Evolutionary conservation across 192 early-diverging fungal genomes (phyloP), one percentile per base, ranked within the genome.

Genomic region (Linnemannia hyalina): DNA sequence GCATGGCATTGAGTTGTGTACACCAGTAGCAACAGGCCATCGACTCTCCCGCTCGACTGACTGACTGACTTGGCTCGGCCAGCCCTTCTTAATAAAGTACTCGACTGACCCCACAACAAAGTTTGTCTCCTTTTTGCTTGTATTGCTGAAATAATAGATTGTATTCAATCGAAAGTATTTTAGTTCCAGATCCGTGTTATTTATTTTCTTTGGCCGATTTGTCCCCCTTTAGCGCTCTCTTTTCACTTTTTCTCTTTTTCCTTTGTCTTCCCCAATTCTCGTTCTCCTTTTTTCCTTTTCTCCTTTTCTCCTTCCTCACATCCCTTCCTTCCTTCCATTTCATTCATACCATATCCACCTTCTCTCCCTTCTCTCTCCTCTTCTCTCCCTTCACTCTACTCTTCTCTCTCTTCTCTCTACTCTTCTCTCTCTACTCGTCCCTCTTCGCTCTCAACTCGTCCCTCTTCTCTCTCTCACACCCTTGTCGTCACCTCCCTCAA

Each of bases 291-390:
- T 23, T 6, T 8, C 7, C 22, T 55, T 55, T 23, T 55, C 23
- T 49, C 76, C 49, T 71, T 70, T 35, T 5, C 69, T 78, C 69
- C 70, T 29, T 72, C 20, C 6, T 40, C 54, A 38, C 69, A 9
- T 22, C 15, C 11, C 70, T 23, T 22, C 57, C 55, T 38, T 40
- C 26, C 68, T 44, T 49, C 5, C 35, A 35, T 35, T 35, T 35
- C 35, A 35, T 35, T 35, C 35, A 35, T 35, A 35, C 35, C 35
- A 35, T 35, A 0, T 35, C 35, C 35, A 35, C 35, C 49, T 36
- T 26, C 22, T 10, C 29, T 71, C 35, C 38, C 0, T 72, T 52
- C 29, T 22, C 26, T 23, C 40, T 3, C 13, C 55, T n/a, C 0
- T 60, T 80, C 32, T 38, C 41, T 23, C 32, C 10, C 42, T 42